Conservation (phyloP, 768 basidiomycete genomes). For the Boletus edulis region DNA sequence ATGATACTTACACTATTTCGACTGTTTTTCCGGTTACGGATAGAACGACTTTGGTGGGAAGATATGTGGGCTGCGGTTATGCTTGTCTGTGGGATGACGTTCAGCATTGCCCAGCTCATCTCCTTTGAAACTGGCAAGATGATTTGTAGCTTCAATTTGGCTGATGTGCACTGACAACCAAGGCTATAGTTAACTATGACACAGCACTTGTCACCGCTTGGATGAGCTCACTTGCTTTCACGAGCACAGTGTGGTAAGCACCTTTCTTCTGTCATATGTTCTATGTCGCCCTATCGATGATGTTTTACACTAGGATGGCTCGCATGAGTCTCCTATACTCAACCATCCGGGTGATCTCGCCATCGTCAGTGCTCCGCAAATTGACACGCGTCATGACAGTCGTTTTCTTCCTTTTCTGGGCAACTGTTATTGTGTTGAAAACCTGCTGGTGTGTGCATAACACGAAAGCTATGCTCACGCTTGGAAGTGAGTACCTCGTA, state of each 20-base stretch:
- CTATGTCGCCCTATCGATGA: not conserved
- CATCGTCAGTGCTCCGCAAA: not conserved
- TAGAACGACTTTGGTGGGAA: constrained; percentile 25
- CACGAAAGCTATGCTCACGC: not conserved
- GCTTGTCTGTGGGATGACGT: not conserved
- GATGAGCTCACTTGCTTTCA: not conserved
- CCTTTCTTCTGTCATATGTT: not conserved
- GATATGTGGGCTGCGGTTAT: constrained; percentile 20
- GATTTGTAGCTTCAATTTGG: not conserved
- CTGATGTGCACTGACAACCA: not conserved
- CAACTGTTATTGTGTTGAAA: not conserved
- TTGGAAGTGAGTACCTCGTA: not conserved
- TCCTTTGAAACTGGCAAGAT: not conserved
- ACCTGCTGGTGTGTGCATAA: not conserved
- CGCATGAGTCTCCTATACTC: not conserved
- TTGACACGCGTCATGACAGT: not conserved
- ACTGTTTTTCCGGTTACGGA: constrained; percentile 9
- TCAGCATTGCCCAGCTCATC: not conserved
- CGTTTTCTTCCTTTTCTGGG: not conserved
- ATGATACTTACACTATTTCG: constrained; percentile 13
- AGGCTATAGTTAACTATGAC: not conserved
- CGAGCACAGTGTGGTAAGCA: not conserved
- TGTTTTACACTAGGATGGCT: not conserved
- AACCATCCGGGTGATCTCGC: not conserved
- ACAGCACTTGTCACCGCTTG: not conserved